These are phyloP conservation scores for Fragaria nilgerrensis DNA, from an alignment of 306 rosid species.

Conservation along the genomic window DNA sequence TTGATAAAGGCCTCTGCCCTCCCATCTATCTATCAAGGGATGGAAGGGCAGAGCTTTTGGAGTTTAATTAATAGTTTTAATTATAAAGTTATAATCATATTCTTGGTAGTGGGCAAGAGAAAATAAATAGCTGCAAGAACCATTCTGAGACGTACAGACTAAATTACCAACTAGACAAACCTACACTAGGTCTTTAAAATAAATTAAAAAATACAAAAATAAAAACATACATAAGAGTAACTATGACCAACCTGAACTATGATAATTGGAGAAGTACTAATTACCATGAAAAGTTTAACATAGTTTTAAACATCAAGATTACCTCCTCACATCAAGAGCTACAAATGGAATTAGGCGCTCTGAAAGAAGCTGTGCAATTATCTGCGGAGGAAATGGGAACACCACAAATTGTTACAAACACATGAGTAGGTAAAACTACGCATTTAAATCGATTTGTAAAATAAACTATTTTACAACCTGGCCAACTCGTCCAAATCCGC, in stretches of 20 bases:
- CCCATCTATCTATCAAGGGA: too few relatives aligned
- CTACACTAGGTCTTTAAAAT: not conserved
- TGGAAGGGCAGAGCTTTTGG: too few relatives aligned
- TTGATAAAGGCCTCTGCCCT: not conserved
- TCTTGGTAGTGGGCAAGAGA: not conserved
- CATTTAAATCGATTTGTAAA: constrained; percentile 1
- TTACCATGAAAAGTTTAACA: not conserved
- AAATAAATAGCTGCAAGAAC: not conserved
- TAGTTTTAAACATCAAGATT: constrained; percentile 3
- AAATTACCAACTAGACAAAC: constrained; percentile 2
- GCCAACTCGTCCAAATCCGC: constrained; percentile 99
- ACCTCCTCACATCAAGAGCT: constrained; percentile 99
- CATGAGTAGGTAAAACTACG: constrained; percentile 3
- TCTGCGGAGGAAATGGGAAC: constrained; percentile 46
- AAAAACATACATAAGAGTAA: not conserved
- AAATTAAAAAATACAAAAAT: too few relatives aligned
- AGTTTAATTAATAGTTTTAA: not conserved
- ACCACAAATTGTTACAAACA: constrained; percentile 11
- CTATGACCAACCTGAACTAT: not conserved
- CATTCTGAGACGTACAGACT: not conserved
- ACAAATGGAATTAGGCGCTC: constrained; percentile 97
- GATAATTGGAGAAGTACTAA: not conserved
- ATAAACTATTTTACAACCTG: constrained; percentile 49
- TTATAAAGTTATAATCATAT: not conserved
- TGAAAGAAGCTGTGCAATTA: constrained; percentile 99